Evolutionary conservation across 1,284 basidiomycete genomes (phyloP), one percentile per base, ranked within the genome.

Genomic region (Tylopilus sp.): DNA sequence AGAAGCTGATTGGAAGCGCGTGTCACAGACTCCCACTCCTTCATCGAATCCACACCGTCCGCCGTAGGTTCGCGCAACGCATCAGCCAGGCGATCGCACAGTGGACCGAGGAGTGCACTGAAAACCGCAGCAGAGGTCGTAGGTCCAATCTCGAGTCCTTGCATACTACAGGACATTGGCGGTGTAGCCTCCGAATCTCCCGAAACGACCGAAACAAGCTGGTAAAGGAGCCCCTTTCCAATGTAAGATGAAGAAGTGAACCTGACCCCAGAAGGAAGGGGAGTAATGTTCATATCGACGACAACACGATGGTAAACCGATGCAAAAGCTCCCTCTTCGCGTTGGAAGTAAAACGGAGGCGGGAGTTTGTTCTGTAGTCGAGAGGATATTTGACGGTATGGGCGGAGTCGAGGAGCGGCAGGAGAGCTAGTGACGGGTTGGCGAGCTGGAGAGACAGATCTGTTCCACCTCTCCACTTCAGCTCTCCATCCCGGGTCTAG

Each of bases 181-280:
- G 49, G 55, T n/a, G 48, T 44, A 31, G 62, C 54, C 29, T 63
- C 55, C 15, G 44, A 46, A 13, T 57, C 51, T 12, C 62, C 64
- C 16, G 70, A 63, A 26, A 71, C 35, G 44, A 74, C 54, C 5
- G 68, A 60, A 40, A 79, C 50, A 15, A 89, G 69, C 25, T 82
- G 77, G 47, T 75, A 65, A 7, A 90, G 74, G 60, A 74, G 71
- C 2, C 84, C 82, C 49, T 71, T 76, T 19, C 74, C 75, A 23
- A 82, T 71, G 55, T 79, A 84, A 2, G 80, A 78, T 15, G 66
- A 63, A 2, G 61, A 38, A 2, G 65, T 64, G 56, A 87, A 81
- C 34, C 72, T 69, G 38, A 78, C 61, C 2, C 82, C 81, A 2
- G 75, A 67, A 18, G 71, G 71, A 15, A 85, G 62, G n/a, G 68